Percentiles rank a stretch among this genome's conserved stretches.
phyloP scores from a whole-genome alignment of 2,329 filamentous ascomycete species.

The Orbilia blumenaviensis region DNA sequence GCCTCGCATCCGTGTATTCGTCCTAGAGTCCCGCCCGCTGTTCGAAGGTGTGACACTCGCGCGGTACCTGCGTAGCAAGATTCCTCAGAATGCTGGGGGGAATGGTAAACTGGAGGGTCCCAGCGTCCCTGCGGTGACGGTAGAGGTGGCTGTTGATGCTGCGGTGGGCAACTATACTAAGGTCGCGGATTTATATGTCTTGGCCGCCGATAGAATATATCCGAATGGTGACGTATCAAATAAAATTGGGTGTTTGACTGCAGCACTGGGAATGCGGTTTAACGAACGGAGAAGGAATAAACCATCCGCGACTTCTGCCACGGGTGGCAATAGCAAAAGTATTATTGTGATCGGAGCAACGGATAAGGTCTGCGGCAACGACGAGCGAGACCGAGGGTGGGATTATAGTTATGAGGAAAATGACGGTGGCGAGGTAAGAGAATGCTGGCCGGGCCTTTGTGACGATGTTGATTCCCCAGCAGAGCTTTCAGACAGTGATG shows the following conservation, averaged over 20 bases:
- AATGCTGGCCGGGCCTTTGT: constrained; percentile 34
- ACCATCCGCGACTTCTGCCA: background rate
- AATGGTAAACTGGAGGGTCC: background rate
- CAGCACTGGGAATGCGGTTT: constrained; percentile 41
- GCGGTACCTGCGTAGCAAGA: constrained; percentile 32
- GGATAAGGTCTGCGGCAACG: constrained; percentile 48
- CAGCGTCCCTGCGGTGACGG: constrained; percentile 21
- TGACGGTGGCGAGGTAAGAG: constrained; percentile 40
- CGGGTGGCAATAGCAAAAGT: constrained; percentile 18
- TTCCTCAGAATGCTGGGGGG: constrained; percentile 1
- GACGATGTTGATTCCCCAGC: constrained; percentile 22
- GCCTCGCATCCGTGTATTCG: constrained; percentile 41
- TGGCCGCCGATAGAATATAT: constrained; percentile 53
- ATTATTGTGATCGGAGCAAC: constrained; percentile 49
- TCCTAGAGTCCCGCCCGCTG: constrained; percentile 41
- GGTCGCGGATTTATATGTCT: constrained; percentile 44
- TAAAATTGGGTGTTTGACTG: constrained; percentile 46
- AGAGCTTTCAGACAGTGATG: constrained; percentile 2
- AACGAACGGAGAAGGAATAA: constrained; percentile 23
- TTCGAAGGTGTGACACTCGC: constrained; percentile 52
- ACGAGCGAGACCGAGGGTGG: constrained; percentile 48
- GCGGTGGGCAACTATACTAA: constrained; percentile 51
- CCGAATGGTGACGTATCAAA: constrained; percentile 51
- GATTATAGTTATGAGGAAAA: constrained; percentile 53
- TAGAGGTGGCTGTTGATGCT: constrained; percentile 52